Percentiles rank a stretch among this genome's conserved stretches.
Conservation (phyloP, 2,329 filamentous ascomycete genomes). For the Trichoderma semiorbis region DNA sequence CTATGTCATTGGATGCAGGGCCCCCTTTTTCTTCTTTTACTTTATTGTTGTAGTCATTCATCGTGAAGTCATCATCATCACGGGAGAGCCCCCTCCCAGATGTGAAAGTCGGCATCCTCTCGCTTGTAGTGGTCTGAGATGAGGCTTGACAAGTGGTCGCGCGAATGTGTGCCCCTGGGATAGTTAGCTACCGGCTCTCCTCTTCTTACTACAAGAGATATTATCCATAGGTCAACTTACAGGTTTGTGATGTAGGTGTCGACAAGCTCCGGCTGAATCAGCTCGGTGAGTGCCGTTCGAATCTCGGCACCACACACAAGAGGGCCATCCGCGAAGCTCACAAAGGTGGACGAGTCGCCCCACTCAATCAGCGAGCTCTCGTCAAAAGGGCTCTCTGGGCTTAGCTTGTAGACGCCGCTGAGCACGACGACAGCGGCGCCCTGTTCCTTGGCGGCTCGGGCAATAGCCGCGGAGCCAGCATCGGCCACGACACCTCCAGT, state of each 20-base stretch:
- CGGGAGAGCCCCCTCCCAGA: constrained; percentile 37
- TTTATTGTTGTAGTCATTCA: not conserved
- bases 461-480: constrained; percentile 78
- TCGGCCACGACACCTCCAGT: constrained; percentile 84
- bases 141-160: constrained; percentile 69
- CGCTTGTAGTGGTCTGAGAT: constrained; percentile 72
- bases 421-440: constrained; percentile 84
- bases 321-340: constrained; percentile 74
- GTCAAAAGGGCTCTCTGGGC: constrained; percentile 82
- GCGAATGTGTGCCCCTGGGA: constrained; percentile 61
- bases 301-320: constrained; percentile 76
- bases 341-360: constrained; percentile 73
- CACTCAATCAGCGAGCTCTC: constrained; percentile 81
- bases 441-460: constrained; percentile 77
- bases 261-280: constrained; percentile 71
- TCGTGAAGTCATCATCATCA: constrained; percentile 16
- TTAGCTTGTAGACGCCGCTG: constrained; percentile 89
- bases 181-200: not conserved
- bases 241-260: constrained; percentile 81
- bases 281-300: constrained; percentile 76
- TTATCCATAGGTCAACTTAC: constrained; percentile 35
- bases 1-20: not conserved
- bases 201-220: not conserved
- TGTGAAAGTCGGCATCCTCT: constrained; percentile 64
- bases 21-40: not conserved